Evolutionary conservation across 1,139 yeast species (phyloP).

Genomic region (Scheffersomyces titani): DNA sequence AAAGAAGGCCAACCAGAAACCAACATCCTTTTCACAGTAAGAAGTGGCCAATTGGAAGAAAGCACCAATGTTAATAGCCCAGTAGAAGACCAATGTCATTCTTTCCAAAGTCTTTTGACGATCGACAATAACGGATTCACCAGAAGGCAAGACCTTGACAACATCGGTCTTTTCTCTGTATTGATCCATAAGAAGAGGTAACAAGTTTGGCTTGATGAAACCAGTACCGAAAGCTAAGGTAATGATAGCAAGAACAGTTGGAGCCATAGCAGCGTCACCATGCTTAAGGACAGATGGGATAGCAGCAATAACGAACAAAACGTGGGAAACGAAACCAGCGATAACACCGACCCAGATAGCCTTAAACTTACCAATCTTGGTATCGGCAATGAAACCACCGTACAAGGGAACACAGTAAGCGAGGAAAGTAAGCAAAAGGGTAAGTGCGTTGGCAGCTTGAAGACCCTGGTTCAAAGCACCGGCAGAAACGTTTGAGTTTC

Average conservation of each 20-base stretch:
- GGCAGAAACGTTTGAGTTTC: conserved; percentile 13
- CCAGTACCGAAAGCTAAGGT: conserved; percentile 41
- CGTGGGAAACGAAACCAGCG: conserved; percentile 24
- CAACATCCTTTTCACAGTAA: conserved; percentile 65
- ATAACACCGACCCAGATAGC: conserved; percentile 24
- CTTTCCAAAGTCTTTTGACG: conserved; percentile 72
- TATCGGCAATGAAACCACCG: conserved; percentile 24
- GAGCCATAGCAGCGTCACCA: conserved; percentile 19
- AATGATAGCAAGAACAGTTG: conserved; percentile 18
- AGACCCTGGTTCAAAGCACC: conserved; percentile 23
- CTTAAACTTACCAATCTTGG: conserved; percentile 20
- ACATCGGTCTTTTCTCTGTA: conserved; percentile 56
- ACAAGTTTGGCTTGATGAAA: conserved; percentile 51
- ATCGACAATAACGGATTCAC: conserved; percentile 70
- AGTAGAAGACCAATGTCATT: conserved; percentile 74
- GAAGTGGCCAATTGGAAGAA: conserved; percentile 78
- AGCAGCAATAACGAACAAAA: conserved; percentile 22
- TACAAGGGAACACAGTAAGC: conserved; percentile 23
- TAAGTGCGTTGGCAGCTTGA: conserved; percentile 18
- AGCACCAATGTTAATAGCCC: conserved; percentile 81
- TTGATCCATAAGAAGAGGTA: conserved; percentile 56
- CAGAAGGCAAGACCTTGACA: conserved; percentile 58
- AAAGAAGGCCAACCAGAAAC: conserved; percentile 77
- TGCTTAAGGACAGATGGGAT: conserved; percentile 18
- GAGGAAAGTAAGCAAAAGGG: conserved; percentile 20